Percentiles rank a stretch among this genome's conserved stretches.
Conservation (phyloP, 2,329 filamentous ascomycete species). For the Arthrobotrys iridis region DNA sequence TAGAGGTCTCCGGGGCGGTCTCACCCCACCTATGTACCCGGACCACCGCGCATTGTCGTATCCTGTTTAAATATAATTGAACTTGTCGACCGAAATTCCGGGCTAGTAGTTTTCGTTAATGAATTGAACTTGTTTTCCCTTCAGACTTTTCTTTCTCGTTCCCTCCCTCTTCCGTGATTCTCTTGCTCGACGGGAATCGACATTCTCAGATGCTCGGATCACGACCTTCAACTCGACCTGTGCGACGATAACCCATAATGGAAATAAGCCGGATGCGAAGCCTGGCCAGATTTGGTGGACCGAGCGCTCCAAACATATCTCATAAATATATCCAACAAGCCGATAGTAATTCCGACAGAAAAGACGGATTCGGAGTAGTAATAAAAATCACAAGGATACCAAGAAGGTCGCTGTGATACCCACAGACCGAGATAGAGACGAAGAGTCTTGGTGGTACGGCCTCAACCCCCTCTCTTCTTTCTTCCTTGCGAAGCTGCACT, state of each 20-base stretch:
- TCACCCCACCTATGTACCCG: constrained; percentile 45
- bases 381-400: constrained; percentile 20
- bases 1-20: constrained; percentile 30
- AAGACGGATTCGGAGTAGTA: constrained; percentile 36
- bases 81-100: constrained; percentile 14
- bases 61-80: constrained; percentile 35
- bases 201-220: constrained; percentile 30
- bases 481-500: background rate
- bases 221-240: constrained; percentile 23
- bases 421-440: background rate
- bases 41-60: constrained; percentile 39
- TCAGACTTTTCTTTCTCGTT: background rate
- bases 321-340: constrained; percentile 26
- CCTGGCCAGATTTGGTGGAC: constrained; percentile 46
- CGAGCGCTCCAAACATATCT: constrained; percentile 32
- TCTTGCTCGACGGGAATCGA: constrained; percentile 8
- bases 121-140: constrained; percentile 14
- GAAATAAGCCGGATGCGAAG: constrained; percentile 38
- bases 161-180: background rate
- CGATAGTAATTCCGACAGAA: constrained; percentile 8
- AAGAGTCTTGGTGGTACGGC: constrained; percentile 31
- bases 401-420: constrained; percentile 31
- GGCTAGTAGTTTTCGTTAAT: background rate
- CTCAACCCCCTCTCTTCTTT: background rate
- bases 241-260: constrained; percentile 51